phyloP scores from a whole-genome alignment of 352 stramenopile genomes.

The Phytophthora hybrid region DNA sequence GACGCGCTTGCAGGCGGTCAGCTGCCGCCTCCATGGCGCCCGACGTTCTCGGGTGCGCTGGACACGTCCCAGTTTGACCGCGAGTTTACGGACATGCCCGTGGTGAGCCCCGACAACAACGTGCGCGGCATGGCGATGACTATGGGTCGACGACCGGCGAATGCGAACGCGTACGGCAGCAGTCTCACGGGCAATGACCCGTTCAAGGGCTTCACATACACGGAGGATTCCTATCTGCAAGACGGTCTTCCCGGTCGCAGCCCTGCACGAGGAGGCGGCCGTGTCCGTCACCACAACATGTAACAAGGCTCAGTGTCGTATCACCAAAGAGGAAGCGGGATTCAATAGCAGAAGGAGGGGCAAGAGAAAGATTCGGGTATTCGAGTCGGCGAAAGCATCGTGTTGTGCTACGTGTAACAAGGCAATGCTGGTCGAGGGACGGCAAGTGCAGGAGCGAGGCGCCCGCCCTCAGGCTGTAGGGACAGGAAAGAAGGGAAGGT shows the following conservation, averaged over 20 bases:
- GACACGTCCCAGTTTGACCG: slow-evolving; percentile 98
- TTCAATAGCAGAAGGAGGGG: slow-evolving; percentile 32
- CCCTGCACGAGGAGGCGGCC: slow-evolving; percentile 30
- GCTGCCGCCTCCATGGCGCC: slow-evolving; percentile 92
- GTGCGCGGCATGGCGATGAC: slow-evolving; percentile 69
- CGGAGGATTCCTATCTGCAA: slow-evolving; percentile 82
- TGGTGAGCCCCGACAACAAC: slow-evolving; percentile 92
- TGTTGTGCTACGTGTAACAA: slow-evolving; percentile 20
- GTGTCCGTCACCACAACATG: slow-evolving; percentile 46
- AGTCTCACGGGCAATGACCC: slow-evolving; percentile 72
- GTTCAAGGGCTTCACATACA: slow-evolving; percentile 90
- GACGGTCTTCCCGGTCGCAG: slow-evolving; percentile 56
- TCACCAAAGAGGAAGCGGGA: slow-evolving; percentile 22
- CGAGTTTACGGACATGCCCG: slow-evolving; percentile 97
- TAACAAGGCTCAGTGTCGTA: slow-evolving; percentile 25
- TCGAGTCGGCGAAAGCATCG: slow-evolving; percentile 19
- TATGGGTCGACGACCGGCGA: slow-evolving; percentile 47
- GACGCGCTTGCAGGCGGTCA: slow-evolving; percentile 62
- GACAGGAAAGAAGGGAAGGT: slow-evolving; percentile 33
- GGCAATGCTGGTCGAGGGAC: slow-evolving; percentile 24
- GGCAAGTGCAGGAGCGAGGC: slow-evolving; percentile 25
- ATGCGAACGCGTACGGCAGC: slow-evolving; percentile 53
- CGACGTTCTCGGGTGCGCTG: slow-evolving; percentile 92
- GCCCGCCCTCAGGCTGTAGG: slow-evolving; percentile 30
- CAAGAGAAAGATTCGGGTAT: slow-evolving; percentile 29